Evolutionary conservation across 2,329 filamentous ascomycete genomes (phyloP), one percentile per base, ranked within the genome.

Genomic region (Coniochaeta ligniaria): DNA sequence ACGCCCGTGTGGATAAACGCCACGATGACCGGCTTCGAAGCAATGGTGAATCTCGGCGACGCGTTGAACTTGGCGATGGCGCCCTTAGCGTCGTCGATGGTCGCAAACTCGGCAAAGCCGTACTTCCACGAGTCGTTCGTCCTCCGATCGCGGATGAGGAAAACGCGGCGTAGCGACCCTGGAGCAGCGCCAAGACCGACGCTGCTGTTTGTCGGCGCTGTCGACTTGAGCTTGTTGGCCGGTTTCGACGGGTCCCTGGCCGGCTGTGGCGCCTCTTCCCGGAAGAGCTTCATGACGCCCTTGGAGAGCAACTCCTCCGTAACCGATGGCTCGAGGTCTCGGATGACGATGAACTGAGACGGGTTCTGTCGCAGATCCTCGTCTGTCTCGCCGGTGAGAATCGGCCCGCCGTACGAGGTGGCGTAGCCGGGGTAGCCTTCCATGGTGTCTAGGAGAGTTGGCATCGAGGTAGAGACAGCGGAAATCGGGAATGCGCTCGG

Each of bases 1-100:
- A 95, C 90, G 6, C 91, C 91, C n/a, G 90, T 85, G 65, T 95
- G 91, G 43, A 93, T 92, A 66, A 89, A 92, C 50, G 84, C 88
- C 26, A 91, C 80, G 12, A 83, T 80, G 17, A 92, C 88, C 0
- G 86, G 83, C 65, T 86, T 88, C 2, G 88, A 91, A 0, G 87
- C 87, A 63, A 95, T 91, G 2, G 88, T 92, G 68, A 94, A 94
- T 57, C 86, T 88, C 12, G 90, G 84, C 31, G 87, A 85, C 36
- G 86, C 87, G 43, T 85, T 84, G 66, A 89, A 88, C 65, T 91
- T 91, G 24, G 82, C 80, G 69, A 93, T 76, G 4, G 91, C 91
- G 24, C 86, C 88, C 71, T 87, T 82, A 2, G 91, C 90, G 71
- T 95, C 90, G 70, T 89, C 85, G 20, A 91, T 78, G 0, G 85